Conservation (phyloP, 306 rosid species). For the Boehmeria nivea region DNA sequence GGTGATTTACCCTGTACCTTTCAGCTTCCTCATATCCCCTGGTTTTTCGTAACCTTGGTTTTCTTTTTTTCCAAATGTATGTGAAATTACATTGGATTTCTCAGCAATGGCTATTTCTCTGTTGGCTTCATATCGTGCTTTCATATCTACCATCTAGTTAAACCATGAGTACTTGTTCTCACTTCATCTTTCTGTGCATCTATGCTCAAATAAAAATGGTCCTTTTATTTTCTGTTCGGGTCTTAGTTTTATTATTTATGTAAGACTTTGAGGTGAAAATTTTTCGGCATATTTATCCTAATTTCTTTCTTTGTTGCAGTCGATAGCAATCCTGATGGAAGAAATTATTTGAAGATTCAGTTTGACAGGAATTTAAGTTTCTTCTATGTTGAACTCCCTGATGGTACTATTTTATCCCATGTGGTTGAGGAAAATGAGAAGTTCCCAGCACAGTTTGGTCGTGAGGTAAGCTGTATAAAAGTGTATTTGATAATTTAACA, state of each 20-base stretch:
- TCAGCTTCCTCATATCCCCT: conserved; percentile 12
- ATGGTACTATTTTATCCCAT: conserved; percentile 60
- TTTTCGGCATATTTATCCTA: conserved; percentile 17
- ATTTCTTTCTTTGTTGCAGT: conserved; percentile 46
- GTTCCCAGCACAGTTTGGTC: conserved; percentile 93
- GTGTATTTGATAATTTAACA: not conserved
- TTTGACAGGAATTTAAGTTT: conserved; percentile 55
- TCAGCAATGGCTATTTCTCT: too few species aligned
- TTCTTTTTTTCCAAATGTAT: not conserved
- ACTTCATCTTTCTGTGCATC: too few species aligned
- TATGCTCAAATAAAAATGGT: too few species aligned
- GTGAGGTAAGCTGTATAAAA: conserved; percentile 58
- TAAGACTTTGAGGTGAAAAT: not conserved
- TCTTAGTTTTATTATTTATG: not conserved
- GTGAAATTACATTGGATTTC: conserved; percentile 3
- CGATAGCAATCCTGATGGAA: conserved; percentile 55
- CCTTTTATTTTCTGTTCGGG: too few species aligned
- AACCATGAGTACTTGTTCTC: too few species aligned
- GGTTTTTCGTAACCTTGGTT: conserved; percentile 18
- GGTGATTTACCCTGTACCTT: too few species aligned
- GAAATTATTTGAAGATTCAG: conserved; percentile 62
- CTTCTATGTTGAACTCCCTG: conserved; percentile 81
- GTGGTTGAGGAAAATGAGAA: conserved; percentile 59
- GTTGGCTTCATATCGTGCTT: too few species aligned
- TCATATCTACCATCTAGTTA: too few species aligned